A percentile compares a stretch with the other conserved stretches of the same genome.
Conservation (phyloP, 495 filamentous ascomycete genomes). For the Talaromyces nanjingensis region DNA sequence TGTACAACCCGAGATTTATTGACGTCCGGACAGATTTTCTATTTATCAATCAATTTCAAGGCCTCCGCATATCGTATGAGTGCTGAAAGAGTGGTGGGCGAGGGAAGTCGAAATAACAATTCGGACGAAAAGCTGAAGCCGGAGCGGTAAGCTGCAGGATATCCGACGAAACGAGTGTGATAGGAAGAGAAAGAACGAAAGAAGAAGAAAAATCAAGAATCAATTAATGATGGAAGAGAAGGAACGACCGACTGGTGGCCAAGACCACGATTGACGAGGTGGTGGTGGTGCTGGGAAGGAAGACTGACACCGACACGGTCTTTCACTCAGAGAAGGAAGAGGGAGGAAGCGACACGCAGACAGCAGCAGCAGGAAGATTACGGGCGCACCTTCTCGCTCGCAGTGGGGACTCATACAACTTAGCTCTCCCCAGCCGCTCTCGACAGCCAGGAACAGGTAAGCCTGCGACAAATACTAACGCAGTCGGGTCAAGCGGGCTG, state of each 20-base stretch:
- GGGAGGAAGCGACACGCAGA: neutral
- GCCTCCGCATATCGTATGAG: slow-evolving; percentile 1
- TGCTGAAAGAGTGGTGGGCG: neutral
- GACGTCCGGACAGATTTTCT: neutral
- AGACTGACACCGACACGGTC: neutral
- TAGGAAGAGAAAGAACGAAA: slow-evolving; percentile 9
- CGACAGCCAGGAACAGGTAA: slow-evolving; percentile 3
- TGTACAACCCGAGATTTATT: neutral
- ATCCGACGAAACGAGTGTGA: slow-evolving; percentile 1
- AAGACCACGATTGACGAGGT: neutral
- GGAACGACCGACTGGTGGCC: slow-evolving; percentile 11
- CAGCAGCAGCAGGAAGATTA: neutral
- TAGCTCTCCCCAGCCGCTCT: neutral
- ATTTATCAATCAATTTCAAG: neutral
- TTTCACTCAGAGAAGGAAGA: neutral
- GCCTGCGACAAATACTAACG: neutral
- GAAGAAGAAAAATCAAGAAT: slow-evolving; percentile 8
- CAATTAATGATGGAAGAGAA: slow-evolving; percentile 8
- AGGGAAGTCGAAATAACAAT: neutral
- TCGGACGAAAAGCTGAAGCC: neutral
- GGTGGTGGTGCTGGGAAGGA: neutral
- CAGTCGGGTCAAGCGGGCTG: slow-evolving; percentile 5
- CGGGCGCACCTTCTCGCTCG: neutral
- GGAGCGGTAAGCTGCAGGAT: neutral
- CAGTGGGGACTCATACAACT: neutral